phyloP scores from a whole-genome alignment of 2,329 filamentous ascomycete genomes.

The Exophiala dermatitidis region DNA sequence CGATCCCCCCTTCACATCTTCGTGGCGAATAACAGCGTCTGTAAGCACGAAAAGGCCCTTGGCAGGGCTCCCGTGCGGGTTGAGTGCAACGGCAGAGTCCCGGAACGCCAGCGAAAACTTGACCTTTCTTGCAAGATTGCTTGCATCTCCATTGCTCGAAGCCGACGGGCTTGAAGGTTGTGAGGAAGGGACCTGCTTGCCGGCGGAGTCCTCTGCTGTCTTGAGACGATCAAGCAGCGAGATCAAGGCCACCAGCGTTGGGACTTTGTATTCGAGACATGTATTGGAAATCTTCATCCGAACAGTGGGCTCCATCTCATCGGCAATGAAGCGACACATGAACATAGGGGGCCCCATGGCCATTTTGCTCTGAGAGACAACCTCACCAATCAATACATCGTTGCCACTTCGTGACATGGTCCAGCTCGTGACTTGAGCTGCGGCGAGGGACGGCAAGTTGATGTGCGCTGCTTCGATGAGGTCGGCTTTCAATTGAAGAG shows the following conservation, averaged over 20 bases:
- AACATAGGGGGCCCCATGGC: conserved; percentile 52
- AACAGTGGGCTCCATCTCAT: conserved; percentile 86
- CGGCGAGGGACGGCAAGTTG: conserved; percentile 72
- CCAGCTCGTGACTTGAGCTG: conserved; percentile 63
- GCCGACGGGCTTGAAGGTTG: conserved; percentile 21
- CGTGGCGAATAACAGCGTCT: conserved; percentile 61
- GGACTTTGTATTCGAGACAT: conserved; percentile 80
- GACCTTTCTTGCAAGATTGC: conserved; percentile 44
- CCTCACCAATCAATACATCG: conserved; percentile 65
- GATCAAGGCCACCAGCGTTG: conserved; percentile 72
- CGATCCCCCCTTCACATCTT: conserved; percentile 60
- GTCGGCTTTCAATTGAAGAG: conserved; percentile 50
- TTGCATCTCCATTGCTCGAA: conserved; percentile 16
- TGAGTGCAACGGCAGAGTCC: conserved; percentile 77
- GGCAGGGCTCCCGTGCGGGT: conserved; percentile 66
- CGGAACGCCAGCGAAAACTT: conserved; percentile 56
- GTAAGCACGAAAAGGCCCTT: conserved; percentile 74
- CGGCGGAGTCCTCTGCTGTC: conserved; percentile 54
- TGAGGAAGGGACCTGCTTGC: conserved; percentile 51
- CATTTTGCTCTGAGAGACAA: conserved; percentile 37
- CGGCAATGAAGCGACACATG: conserved; percentile 83
- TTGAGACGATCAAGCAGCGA: conserved; percentile 61
- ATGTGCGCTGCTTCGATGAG: conserved; percentile 72
- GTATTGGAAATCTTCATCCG: conserved; percentile 82
- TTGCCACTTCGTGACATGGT: conserved; percentile 56